Conservation (phyloP, 306 rosid genomes). For the Pyrus communis region DNA sequence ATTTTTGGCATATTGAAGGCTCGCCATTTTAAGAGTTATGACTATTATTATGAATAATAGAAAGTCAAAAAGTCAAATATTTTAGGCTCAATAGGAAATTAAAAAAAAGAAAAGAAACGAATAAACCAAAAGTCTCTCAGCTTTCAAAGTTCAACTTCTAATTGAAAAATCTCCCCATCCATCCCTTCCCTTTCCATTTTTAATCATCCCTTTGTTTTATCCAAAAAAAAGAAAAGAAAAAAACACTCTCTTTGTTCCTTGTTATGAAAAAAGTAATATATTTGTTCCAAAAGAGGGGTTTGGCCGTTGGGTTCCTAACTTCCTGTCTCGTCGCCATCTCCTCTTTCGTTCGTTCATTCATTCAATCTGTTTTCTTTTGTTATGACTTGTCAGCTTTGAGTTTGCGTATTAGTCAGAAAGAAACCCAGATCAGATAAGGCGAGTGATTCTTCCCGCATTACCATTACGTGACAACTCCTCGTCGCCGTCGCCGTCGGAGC, state of each 20-base stretch:
- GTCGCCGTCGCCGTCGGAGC: background rate
- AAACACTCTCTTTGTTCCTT: background rate
- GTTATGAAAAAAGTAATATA: background rate
- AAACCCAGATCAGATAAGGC: background rate
- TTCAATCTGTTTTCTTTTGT: background rate
- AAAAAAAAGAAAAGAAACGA: background rate
- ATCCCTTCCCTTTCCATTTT: background rate
- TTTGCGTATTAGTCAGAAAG: background rate
- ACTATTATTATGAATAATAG: background rate
- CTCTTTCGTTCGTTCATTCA: background rate
- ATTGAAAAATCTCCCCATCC: background rate
- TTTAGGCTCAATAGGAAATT: background rate
- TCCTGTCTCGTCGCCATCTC: background rate
- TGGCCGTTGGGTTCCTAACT: background rate
- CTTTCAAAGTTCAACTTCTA: background rate
- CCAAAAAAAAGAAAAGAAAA: too few species aligned
- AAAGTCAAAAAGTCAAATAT: background rate
- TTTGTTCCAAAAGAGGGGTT: background rate
- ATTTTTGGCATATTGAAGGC: too few species aligned
- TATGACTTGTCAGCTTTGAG: background rate
- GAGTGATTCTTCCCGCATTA: background rate
- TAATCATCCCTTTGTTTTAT: background rate
- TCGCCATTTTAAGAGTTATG: too few species aligned
- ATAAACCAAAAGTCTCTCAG: background rate
- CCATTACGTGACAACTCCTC: background rate